phyloP scores from a whole-genome alignment of 768 basidiomycete genomes.

The Collybiopsis confluens region DNA sequence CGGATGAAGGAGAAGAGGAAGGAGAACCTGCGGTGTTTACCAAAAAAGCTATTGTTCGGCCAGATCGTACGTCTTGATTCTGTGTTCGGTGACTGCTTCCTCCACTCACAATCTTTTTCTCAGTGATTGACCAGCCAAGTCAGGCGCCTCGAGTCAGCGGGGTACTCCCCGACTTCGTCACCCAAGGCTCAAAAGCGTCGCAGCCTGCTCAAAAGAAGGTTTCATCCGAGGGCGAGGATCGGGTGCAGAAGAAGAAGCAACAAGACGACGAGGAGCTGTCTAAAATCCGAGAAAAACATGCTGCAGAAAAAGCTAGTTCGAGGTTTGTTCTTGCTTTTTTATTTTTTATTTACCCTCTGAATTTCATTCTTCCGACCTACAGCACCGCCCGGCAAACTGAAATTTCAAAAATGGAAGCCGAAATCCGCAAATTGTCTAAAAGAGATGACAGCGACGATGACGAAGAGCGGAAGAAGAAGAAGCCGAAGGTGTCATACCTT shows the following conservation, averaged over 20 bases:
- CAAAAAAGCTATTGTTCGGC: conserved; percentile 81
- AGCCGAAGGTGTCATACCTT: conserved; percentile 65
- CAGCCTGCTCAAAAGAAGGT: conserved; percentile 11
- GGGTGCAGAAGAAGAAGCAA: conserved; percentile 29
- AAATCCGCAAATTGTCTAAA: conserved; percentile 74
- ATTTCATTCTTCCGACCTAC: neutral
- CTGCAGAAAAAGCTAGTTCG: conserved; percentile 59
- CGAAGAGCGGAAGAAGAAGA: conserved; percentile 48
- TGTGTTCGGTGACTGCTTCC: conserved; percentile 5
- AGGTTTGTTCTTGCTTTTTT: conserved; percentile 38
- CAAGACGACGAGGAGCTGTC: conserved; percentile 48
- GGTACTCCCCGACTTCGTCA: conserved; percentile 37
- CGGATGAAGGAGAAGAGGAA: conserved; percentile 58
- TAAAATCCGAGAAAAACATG: conserved; percentile 74
- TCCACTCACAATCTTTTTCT: conserved; percentile 1
- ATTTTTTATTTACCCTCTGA: neutral
- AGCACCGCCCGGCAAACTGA: conserved; percentile 68
- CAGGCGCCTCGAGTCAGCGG: conserved; percentile 11
- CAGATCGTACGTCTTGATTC: conserved; percentile 63
- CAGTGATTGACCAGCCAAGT: conserved; percentile 35
- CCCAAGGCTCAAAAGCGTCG: conserved; percentile 6
- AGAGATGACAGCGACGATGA: conserved; percentile 65
- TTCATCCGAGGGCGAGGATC: conserved; percentile 1
- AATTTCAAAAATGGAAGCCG: conserved; percentile 85
- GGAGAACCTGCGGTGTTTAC: conserved; percentile 50